Base-by-base conservation (phyloP, 192 early-diverging fungal species). In the Coemansia sp. region DNA sequence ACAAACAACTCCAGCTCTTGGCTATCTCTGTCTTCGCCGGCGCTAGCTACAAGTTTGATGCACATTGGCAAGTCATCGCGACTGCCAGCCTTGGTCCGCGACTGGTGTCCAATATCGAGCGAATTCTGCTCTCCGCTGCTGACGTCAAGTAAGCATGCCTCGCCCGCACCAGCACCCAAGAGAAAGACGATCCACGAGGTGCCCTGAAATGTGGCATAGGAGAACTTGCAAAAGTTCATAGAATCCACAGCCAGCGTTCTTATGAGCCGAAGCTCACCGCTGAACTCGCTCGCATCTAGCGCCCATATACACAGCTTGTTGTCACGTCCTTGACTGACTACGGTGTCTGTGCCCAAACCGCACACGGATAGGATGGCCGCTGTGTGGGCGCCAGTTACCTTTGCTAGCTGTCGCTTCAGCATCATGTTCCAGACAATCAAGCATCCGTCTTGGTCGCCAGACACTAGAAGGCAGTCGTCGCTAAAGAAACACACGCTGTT, bases 341-440 rank as follows among this genome's bases (percentile, higher is more conserved):
- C 40, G 0, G 71, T 77, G 55, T 58, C 48, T 16, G 42, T 43
- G 18, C 61, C 58, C 1, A 70, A 36, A 18, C 71, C 72, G 23
- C 63, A 50, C 9, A 69, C 66, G 1, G 70, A 48, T 21, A 82
- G 31, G 18, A 82, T 57, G 11, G 80, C 56, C 14, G 42, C 67
- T 13, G 60, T 21, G 43, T 82, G 80, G 5, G 80, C 80, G 6
- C 24, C 39, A 0, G 57, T 7, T 2, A 26, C 53, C 9, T 36
- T 67, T 33, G 58, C 67, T 11, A 77, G 55, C 45, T 64, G 75
- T 13, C 75, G 63, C 38, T 77, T 77, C 18, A 82, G 57, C 21
- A 74, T 69, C 75, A 82, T 82, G 65, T 71, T 82, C 80, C 80
- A 82, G 5, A 82, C 65, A 16, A 77, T 62, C 33, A 82, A 26